phyloP scores from a whole-genome alignment of 495 filamentous ascomycete species.

The Diplogelasinospora grovesii region DNA sequence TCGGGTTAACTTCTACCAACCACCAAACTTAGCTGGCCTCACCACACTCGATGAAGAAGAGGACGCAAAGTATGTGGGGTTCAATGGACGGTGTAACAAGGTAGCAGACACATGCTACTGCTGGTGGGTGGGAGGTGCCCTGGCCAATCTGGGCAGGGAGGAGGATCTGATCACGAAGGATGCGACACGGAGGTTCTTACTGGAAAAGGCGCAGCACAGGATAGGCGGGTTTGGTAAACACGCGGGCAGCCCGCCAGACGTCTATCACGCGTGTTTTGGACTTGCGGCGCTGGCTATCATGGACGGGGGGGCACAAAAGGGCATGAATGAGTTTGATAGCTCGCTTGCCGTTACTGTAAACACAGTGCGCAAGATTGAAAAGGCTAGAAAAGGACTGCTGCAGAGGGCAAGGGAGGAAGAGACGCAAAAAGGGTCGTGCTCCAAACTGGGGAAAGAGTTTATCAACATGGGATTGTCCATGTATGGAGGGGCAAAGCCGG shows the following conservation, averaged over 20 bases:
- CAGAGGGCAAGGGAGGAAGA: slow-evolving; percentile 8
- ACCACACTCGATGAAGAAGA: slow-evolving; percentile 24
- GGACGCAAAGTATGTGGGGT: slow-evolving; percentile 47
- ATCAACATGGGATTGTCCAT: slow-evolving; percentile 21
- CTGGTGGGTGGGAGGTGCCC: slow-evolving; percentile 77
- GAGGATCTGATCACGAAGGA: slow-evolving; percentile 51
- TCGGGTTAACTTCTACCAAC: slow-evolving; percentile 27
- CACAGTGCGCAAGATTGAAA: slow-evolving; percentile 38
- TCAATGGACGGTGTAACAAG: slow-evolving; percentile 88
- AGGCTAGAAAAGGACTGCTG: slow-evolving; percentile 29
- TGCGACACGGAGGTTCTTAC: slow-evolving; percentile 65
- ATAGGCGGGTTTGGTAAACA: slow-evolving; percentile 87
- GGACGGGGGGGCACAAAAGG: slow-evolving; percentile 50
- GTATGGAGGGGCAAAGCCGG: slow-evolving; percentile 9
- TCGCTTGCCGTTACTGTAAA: slow-evolving; percentile 57
- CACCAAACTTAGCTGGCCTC: slow-evolving; percentile 30
- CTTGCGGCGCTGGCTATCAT: slow-evolving; percentile 68
- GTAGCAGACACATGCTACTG: slow-evolving; percentile 87
- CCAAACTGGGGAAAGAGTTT: slow-evolving; percentile 12
- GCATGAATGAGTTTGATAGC: slow-evolving; percentile 59
- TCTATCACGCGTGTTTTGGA: slow-evolving; percentile 86
- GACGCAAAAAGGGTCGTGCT: background rate
- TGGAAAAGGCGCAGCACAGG: slow-evolving; percentile 83
- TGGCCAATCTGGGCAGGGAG: slow-evolving; percentile 60
- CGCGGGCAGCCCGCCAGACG: slow-evolving; percentile 76